Evolutionary conservation across 2,329 filamentous ascomycete species (phyloP), one percentile per base, ranked within the genome.

Genomic region (Cryphonectria japonica): DNA sequence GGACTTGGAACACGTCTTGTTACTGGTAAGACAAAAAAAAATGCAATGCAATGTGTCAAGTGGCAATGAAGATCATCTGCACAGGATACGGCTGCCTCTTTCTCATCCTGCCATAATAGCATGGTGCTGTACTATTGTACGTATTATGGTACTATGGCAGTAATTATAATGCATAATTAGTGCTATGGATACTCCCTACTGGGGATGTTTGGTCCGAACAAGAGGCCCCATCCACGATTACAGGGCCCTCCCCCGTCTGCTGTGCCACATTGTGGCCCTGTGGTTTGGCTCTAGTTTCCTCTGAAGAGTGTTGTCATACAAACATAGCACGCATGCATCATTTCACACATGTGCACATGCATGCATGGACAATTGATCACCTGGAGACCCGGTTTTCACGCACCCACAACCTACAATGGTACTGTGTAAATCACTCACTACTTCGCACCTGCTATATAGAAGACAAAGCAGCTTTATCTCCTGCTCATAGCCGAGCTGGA

Each of bases 11-110:
- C 22, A 29, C 29, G 29, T 26, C 26, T 16, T 34, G 57, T 16
- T 60, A 26, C 32, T 60, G 26, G 29, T 34, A 50, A 9, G 8
- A 19, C 46, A 50, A n/a, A 9, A 16, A 8, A 22, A 3, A 4
- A 26, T 26, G 26, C 11, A 29, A 26, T 29, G 16, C 50, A 13
- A 54, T 57, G 26, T 59, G 29, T 59, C 26, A 34, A 16, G 54
- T 59, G 54, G 54, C 54, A 29, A 59, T 59, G 54, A 59, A 59
- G 54, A 59, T 59, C 54, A 57, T 29, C 14, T 57, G 46, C 6
- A 57, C 19, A 46, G 14, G 2, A 22, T 52, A 52, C 22, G 9
- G 46, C 46, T 59, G 54, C 54, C 54, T 57, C 52, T 29, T 26
- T 1, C 50, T 29, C 50, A 60, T 60, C 22, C 3, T 57, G 52